phyloP scores from a whole-genome alignment of 805 yeast genomes.

The Lipomyces lipofer region DNA sequence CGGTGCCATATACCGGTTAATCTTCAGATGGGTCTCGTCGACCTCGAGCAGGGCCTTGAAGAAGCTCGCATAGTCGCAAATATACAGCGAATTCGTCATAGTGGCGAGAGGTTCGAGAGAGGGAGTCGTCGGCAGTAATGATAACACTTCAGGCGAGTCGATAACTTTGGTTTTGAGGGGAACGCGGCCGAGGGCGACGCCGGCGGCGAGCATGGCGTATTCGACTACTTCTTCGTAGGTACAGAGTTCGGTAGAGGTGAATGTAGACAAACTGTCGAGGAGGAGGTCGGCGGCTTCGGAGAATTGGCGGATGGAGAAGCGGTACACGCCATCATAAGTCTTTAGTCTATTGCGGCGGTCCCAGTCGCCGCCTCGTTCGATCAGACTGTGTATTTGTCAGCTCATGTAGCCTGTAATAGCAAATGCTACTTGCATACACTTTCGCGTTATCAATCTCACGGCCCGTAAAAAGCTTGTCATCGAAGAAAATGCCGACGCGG shows the following conservation, averaged over 20 bases:
- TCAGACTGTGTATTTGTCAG: conserved; percentile 44
- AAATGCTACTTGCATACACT: conserved; percentile 28
- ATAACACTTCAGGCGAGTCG: conserved; percentile 90
- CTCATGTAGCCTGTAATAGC: background rate
- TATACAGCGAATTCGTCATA: conserved; percentile 81
- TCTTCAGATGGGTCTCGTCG: conserved; percentile 66
- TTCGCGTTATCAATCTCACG: conserved; percentile 73
- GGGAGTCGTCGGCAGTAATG: conserved; percentile 70
- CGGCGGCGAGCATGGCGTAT: conserved; percentile 86
- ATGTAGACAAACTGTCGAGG: conserved; percentile 90
- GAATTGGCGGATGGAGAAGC: conserved; percentile 82
- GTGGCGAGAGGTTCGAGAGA: conserved; percentile 77
- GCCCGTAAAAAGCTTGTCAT: conserved; percentile 68
- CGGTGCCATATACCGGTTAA: conserved; percentile 63
- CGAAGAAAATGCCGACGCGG: conserved; percentile 86
- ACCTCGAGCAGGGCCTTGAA: conserved; percentile 77
- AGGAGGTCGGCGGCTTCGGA: conserved; percentile 79
- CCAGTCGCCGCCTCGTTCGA: conserved; percentile 99
- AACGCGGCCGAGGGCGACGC: conserved; percentile 75
- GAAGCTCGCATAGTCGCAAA: conserved; percentile 79
- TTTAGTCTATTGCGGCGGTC: conserved; percentile 94
- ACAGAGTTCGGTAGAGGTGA: conserved; percentile 87
- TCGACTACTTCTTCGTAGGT: conserved; percentile 87
- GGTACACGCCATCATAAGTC: conserved; percentile 83
- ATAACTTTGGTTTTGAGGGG: conserved; percentile 81